Base-by-base conservation (phyloP, 257 asterid species). In the Linaria vulgaris region DNA sequence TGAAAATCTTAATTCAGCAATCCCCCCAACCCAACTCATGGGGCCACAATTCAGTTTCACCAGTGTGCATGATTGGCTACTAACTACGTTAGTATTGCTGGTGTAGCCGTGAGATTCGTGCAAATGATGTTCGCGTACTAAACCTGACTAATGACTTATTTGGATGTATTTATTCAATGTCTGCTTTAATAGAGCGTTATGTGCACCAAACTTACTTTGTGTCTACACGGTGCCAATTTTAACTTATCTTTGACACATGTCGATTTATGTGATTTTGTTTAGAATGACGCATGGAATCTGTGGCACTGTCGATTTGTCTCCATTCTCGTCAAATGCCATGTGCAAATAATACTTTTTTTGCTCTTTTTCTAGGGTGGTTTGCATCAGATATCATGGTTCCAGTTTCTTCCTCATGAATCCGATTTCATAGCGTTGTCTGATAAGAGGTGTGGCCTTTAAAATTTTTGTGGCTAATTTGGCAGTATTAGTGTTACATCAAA, bases 321-420 rank as follows among this genome's bases (percentile, higher is more conserved):
- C 55, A 27, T 56, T 64, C 50, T 72, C 24, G 16, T 57, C 37
- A 17, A 23, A 12, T 22, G 30, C 50, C 25, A 12, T 54, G n/a
- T 64, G 48, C 45, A 10, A 20, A 23, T 64, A 51, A 43, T 53
- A 27, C n/a, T 58, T 52, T 66, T n/a, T 25, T 52, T 56, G 65
- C 60, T n/a, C 75, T 44, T 75, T 59, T 45, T 68, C 68, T 86
- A 94, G 99, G 97, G 96, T 39, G 97, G 97, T 69, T 84, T 94
- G 74, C 91, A 87, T 77, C 94, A 84, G 79, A 87, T 90, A 83
- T 94, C 99, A 24, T 94, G 99, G 99, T 94, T 94, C 83, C 99
- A 94, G 87, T 94, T 94, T 81, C 94, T 84, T 66, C 91, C 99
- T 24, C 76, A 74, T 59, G 97, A 94, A 74, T 78, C 82, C 51